Base-by-base conservation (phyloP, 2,329 filamentous ascomycete species). In the Tolypocladium cylindrosporum region DNA sequence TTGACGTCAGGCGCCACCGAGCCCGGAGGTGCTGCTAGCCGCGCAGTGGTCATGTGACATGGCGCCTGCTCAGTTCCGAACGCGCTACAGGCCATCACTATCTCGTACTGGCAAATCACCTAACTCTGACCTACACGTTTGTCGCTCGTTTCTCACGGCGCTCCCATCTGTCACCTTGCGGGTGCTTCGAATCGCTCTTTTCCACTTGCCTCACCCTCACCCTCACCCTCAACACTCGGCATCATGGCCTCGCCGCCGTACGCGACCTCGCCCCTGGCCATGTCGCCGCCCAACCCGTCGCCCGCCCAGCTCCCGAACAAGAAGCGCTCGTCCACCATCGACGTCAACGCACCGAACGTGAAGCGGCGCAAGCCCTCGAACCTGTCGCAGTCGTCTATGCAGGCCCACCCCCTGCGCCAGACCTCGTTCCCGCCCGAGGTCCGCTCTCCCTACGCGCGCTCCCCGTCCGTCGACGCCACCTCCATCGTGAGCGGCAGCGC, bases 361-460 rank as follows among this genome's bases (percentile, higher is more conserved):
- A 90, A 90, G 69, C 85, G 87, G 53, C 86, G 89, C 67, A 92
- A 92, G 68, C 79, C 85, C 7, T 90, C 87, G 14, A 81, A 73
- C 61, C 76, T 85, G 62, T 85, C 85, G 4, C 75, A 79, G 34
- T 72, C 82, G 9, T 83, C 82, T 7, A 64, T 68, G 19, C 81
- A 82, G 1, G 77, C 81, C 0, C 88, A 90, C 62, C 88, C 87
- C 1, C 82, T 94, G 1, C 88, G 90, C 43, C 88, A 91, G 67
- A 92, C 90, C 5, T 91, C 89, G 0, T 94, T 91, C 67, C 88
- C 89, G 0, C 88, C 89, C 34, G 86, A 83, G 57, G 72, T 72
- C 40, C 72, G 77, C 27, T 84, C 82, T 2, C 79, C 82, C 0
- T 80, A 79, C 45, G 78, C 78, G 21, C 82, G 87, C 19, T 89